Base-by-base conservation (phyloP, 73 alveolate genomes). In the Uronychia setigera region DNA sequence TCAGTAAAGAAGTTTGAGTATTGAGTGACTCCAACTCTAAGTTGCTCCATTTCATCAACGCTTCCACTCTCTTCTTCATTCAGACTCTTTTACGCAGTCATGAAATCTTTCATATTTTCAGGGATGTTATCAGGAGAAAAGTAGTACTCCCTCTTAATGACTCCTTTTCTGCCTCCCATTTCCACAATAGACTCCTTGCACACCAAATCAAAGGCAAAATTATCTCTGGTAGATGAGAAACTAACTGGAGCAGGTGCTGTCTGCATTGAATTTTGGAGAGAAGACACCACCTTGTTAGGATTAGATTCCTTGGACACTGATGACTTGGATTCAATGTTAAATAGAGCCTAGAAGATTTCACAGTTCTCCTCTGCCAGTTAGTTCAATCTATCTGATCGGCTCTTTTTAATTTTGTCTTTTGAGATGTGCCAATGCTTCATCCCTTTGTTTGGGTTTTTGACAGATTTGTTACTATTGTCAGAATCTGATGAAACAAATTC, bases 141-240 rank as follows among this genome's bases (percentile, higher is more conserved):
- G 80, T 58, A 92, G 85, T 78, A 95, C 58, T 83, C 93, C 31
- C 74, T 88, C 83, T 94, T 95, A 33, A 77, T 78, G 29, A 85
- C 75, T 0, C 67, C 35, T 29, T 76, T 60, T 58, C 94, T 35
- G 33, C 59, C 92, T 59, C 59, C 31, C 33, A 29, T 76, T 1
- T 60, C 77, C 29, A 88, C 76, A 60, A 80, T 60, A 13, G 95
- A 32, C 11, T 75, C 78, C 32, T 80, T 85, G 11, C 30, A 76
- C 58, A 74, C 76, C 58, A 91, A 80, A 30, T 95, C 99, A 76
- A 85, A 95, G 5, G 96, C 97, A 85, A 93, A 95, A 76, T 92
- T 78, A 79, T 95, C 99, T 74, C 99, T 88, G 1, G 99, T 95
- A 27, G 93, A 76, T 27, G 96, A 93, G 46, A 85, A 57, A 31